Evolutionary conservation across 169 alveolate genomes (phyloP).

Genomic region (Cryptosporidium andersoni): DNA sequence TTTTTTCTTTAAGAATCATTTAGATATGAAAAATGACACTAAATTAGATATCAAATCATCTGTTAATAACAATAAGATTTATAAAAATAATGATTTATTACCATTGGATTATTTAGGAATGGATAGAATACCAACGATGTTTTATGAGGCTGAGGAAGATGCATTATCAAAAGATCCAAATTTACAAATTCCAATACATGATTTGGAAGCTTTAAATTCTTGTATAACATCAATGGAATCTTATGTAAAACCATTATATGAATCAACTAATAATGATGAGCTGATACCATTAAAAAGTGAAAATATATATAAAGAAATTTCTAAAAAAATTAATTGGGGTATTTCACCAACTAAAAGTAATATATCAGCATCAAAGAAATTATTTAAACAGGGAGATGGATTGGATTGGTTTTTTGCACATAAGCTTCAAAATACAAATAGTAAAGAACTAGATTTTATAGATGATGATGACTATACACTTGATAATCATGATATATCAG

Average conservation of each 20-base stretch:
- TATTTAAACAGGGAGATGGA: not conserved
- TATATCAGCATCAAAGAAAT: slow-evolving; percentile 5
- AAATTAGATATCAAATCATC: not conserved
- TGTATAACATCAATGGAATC: slow-evolving; percentile 69
- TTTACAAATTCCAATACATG: slow-evolving; percentile 66
- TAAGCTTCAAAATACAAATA: not conserved
- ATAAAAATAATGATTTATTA: slow-evolving; percentile 2
- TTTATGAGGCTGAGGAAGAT: slow-evolving; percentile 34
- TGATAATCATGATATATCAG: not conserved
- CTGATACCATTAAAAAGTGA: no score
- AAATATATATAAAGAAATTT: slow-evolving; percentile 24
- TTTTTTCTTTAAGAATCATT: slow-evolving; percentile 17
- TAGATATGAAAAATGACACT: no score
- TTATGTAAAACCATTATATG: slow-evolving; percentile 42
- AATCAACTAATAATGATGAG: not conserved
- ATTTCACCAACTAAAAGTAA: slow-evolving; percentile 25
- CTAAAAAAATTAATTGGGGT: slow-evolving; percentile 64
- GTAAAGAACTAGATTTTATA: not conserved
- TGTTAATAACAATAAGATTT: not conserved
- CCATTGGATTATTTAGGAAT: slow-evolving; percentile 25
- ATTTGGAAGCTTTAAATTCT: slow-evolving; percentile 68
- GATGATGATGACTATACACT: slow-evolving; percentile 31
- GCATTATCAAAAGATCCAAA: slow-evolving; percentile 48
- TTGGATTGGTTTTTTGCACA: slow-evolving; percentile 30
- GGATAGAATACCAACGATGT: slow-evolving; percentile 2